Conservation (phyloP, 2,329 filamentous ascomycete species). For the Ophiostoma ips region DNA sequence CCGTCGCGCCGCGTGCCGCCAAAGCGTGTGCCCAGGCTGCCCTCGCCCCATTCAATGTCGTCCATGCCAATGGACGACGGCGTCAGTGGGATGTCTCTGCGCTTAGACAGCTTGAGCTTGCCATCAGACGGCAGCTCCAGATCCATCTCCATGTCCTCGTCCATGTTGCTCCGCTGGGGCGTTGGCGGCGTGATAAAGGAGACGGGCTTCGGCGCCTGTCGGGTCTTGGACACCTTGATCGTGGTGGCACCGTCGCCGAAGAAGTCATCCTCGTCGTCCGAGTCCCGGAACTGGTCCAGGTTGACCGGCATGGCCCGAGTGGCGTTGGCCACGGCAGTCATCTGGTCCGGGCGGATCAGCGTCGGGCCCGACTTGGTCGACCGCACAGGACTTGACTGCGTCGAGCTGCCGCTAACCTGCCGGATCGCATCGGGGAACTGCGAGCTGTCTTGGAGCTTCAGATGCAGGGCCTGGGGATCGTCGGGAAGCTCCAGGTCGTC, state of each 20-base stretch:
- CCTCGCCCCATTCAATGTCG: conserved; percentile 88
- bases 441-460: conserved; percentile 47
- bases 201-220: conserved; percentile 34
- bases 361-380: conserved; percentile 17
- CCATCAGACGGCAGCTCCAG: conserved; percentile 57
- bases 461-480: conserved; percentile 42
- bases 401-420: conserved; percentile 47
- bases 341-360: conserved; percentile 20
- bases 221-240: conserved; percentile 52
- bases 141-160: conserved; percentile 60
- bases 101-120: conserved; percentile 49
- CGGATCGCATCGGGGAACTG: conserved; percentile 55
- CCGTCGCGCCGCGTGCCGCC: conserved; percentile 71
- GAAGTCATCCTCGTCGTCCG: conserved; percentile 45
- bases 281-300: conserved; percentile 51
- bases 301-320: conserved; percentile 25
- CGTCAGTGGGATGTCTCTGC: conserved; percentile 47
- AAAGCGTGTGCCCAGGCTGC: conserved; percentile 79
- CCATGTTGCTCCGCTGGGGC: conserved; percentile 31
- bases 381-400: conserved; percentile 33
- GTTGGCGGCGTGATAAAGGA: conserved; percentile 43
- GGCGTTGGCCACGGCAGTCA: conserved; percentile 17
- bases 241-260: conserved; percentile 51
- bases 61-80: conserved; percentile 46
- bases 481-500: conserved; percentile 62